phyloP scores from a whole-genome alignment of 2,329 filamentous ascomycete species.

The Diplodia scrobiculata region DNA sequence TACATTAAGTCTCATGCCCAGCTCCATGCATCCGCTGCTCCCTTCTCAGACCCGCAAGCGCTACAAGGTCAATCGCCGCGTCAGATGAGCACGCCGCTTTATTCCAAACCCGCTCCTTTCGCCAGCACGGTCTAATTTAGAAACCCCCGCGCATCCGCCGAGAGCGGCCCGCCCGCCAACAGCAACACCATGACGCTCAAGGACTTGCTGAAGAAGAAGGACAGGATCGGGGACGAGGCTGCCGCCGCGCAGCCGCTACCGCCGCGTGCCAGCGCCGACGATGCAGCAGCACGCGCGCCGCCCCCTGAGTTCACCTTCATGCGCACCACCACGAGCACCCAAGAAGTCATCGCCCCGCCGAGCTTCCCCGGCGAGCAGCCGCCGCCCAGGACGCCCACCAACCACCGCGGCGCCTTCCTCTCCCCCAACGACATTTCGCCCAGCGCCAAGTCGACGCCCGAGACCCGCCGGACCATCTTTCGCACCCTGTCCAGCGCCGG shows the following conservation, averaged over 20 bases:
- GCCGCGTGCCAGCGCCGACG: slow-evolving; percentile 23
- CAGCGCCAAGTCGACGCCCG: slow-evolving; percentile 31
- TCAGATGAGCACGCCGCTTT: slow-evolving; percentile 10
- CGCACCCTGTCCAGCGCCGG: slow-evolving; percentile 36
- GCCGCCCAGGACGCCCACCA: not conserved
- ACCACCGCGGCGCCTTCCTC: not conserved
- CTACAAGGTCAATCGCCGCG: slow-evolving; percentile 27
- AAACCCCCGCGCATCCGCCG: not conserved
- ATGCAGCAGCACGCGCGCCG: slow-evolving; percentile 33
- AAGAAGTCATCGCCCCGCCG: slow-evolving; percentile 77
- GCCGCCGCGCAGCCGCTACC: not conserved
- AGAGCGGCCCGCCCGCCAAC: not conserved
- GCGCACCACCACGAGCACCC: slow-evolving; percentile 76
- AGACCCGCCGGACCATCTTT: slow-evolving; percentile 36
- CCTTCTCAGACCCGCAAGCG: slow-evolving; percentile 19
- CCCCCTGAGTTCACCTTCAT: slow-evolving; percentile 69
- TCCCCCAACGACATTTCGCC: slow-evolving; percentile 30
- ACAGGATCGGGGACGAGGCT: slow-evolving; percentile 50
- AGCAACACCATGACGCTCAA: slow-evolving; percentile 59
- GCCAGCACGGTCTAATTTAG: not conserved
- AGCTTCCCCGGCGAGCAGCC: slow-evolving; percentile 50
- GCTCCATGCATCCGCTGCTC: slow-evolving; percentile 18
- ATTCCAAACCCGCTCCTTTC: not conserved
- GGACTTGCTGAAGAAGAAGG: slow-evolving; percentile 65
- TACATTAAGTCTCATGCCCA: slow-evolving; percentile 13